phyloP scores from a whole-genome alignment of 2,329 filamentous ascomycete species.

The Leptosphaerulina australis region DNA sequence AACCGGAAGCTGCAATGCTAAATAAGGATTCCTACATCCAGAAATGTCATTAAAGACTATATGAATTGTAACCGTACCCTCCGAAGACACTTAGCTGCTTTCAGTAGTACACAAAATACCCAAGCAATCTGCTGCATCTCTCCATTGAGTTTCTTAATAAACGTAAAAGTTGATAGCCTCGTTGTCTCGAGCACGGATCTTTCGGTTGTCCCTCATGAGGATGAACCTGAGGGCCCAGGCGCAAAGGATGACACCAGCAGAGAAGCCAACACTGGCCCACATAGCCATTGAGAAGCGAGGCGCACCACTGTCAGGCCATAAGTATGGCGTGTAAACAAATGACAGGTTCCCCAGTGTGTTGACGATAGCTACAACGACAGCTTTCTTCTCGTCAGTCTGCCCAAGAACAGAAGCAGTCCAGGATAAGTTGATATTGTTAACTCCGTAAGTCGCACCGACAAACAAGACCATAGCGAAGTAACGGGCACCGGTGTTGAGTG shows the following conservation, averaged over 20 bases:
- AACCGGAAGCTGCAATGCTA: not conserved
- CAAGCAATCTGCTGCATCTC: not conserved
- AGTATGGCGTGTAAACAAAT: slow-evolving; percentile 40
- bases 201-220: slow-evolving; percentile 28
- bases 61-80: not conserved
- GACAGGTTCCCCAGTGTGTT: slow-evolving; percentile 49
- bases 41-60: too few relatives aligned
- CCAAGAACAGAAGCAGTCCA: slow-evolving; percentile 49
- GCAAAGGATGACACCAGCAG: slow-evolving; percentile 15
- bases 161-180: slow-evolving; percentile 32
- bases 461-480: slow-evolving; percentile 44
- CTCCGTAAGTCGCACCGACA: slow-evolving; percentile 38
- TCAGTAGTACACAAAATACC: not conserved
- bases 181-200: slow-evolving; percentile 22
- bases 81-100: not conserved
- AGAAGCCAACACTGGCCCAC: slow-evolving; percentile 24
- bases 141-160: slow-evolving; percentile 13
- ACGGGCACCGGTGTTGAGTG: slow-evolving; percentile 36
- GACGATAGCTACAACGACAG: slow-evolving; percentile 48
- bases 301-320: slow-evolving; percentile 20
- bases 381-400: slow-evolving; percentile 52
- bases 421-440: slow-evolving; percentile 45
- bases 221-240: slow-evolving; percentile 27
- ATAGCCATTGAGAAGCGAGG: slow-evolving; percentile 24
- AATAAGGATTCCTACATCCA: not conserved